phyloP scores from a whole-genome alignment of 1,139 yeast genomes.

The Protomyces inundatus region DNA sequence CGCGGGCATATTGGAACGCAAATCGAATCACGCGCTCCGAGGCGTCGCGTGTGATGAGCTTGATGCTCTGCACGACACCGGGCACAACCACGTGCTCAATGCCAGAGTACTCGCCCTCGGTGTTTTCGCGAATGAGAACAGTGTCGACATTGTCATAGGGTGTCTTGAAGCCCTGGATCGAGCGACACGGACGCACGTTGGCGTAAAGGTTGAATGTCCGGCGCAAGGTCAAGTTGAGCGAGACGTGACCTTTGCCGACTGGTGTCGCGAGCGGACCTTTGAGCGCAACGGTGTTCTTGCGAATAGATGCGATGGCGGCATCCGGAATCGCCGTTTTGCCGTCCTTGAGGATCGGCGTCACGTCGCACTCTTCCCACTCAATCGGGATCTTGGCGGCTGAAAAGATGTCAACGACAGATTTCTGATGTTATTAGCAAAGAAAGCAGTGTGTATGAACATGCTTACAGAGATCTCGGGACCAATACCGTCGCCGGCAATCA shows the following conservation, averaged over 20 bases:
- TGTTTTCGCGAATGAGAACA: constrained; percentile 95
- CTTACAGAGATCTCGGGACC: constrained; percentile 78
- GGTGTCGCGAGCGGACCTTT: constrained; percentile 99
- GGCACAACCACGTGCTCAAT: constrained; percentile 97
- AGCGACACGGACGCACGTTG: constrained; percentile 94
- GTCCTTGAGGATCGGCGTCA: constrained; percentile 83
- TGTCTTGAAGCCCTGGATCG: constrained; percentile 87
- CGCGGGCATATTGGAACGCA: constrained; percentile 92
- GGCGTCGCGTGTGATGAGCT: constrained; percentile 92
- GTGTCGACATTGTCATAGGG: constrained; percentile 93
- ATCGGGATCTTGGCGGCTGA: constrained; percentile 73
- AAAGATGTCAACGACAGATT: constrained; percentile 32
- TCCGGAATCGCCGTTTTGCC: constrained; percentile 94
- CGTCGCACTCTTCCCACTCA: constrained; percentile 96
- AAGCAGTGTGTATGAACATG: neutral
- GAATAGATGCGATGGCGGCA: constrained; percentile 85
- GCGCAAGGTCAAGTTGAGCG: constrained; percentile 93
- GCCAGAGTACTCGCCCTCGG: constrained; percentile 99
- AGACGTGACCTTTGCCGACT: constrained; percentile 96
- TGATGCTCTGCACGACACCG: constrained; percentile 97
- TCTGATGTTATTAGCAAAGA: neutral
- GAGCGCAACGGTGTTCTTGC: constrained; percentile 86
- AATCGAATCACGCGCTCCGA: constrained; percentile 94
- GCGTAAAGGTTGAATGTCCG: constrained; percentile 90
- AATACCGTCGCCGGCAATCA: constrained; percentile 96